Conservation (phyloP, 805 yeast species). For the Cyberlindnera nakhonratchasimensis region DNA sequence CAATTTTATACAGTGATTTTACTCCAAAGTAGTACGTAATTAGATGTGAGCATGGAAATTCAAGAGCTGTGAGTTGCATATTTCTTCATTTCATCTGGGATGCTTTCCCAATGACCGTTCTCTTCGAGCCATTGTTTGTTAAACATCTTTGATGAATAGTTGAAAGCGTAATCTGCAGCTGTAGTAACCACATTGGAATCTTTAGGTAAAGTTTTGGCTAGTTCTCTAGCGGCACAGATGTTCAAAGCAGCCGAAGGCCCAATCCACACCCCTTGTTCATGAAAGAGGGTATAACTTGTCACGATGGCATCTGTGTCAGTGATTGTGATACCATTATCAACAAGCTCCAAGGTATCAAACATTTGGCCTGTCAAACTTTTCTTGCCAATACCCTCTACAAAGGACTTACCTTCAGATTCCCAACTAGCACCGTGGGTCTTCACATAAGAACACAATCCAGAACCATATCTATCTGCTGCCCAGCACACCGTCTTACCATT, state of each 20-base stretch:
- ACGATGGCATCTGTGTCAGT: conserved; percentile 19
- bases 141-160: conserved; percentile 25
- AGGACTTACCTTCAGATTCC: conserved; percentile 25
- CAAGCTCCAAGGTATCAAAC: conserved; percentile 16
- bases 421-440: conserved; percentile 20
- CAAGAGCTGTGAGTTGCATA: conserved; percentile 14
- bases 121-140: conserved; percentile 21
- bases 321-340: conserved; percentile 19
- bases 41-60: too few species aligned
- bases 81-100: conserved; percentile 18
- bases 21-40: too few species aligned
- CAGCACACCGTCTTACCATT: conserved; percentile 41
- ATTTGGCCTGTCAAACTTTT: conserved; percentile 23
- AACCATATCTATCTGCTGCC: conserved; percentile 80
- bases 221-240: conserved; percentile 21
- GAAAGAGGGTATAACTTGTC: conserved; percentile 18
- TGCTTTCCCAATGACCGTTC: conserved; percentile 22
- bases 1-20: too few species aligned
- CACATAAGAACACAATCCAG: conserved; percentile 48
- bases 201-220: conserved; percentile 24
- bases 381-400: conserved; percentile 28
- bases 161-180: conserved; percentile 23
- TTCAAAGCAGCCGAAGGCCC: conserved; percentile 27
- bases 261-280: conserved; percentile 19
- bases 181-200: conserved; percentile 27